Conservation (phyloP, 192 early-diverging fungal genomes). For the Coemansia sp. region DNA sequence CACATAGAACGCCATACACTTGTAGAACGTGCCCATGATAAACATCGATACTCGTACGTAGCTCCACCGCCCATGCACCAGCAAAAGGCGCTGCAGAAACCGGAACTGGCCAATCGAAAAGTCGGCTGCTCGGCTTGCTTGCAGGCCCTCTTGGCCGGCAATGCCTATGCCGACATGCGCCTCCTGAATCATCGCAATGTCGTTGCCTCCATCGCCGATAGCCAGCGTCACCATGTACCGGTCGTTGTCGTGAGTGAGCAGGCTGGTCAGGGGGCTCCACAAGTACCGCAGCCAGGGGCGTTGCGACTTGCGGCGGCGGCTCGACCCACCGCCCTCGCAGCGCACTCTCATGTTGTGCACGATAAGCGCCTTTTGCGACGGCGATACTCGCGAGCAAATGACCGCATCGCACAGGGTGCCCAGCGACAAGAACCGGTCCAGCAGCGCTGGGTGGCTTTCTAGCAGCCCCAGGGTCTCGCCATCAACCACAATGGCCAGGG, state of each 20-base stretch:
- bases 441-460: constrained; percentile 53
- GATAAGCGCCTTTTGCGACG: constrained; percentile 85
- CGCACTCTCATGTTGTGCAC: constrained; percentile 67
- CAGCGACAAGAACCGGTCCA: constrained; percentile 69
- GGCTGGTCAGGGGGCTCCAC: not conserved
- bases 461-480: constrained; percentile 73
- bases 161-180: constrained; percentile 93
- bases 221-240: constrained; percentile 62
- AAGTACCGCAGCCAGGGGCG: not conserved
- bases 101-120: constrained; percentile 91
- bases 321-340: constrained; percentile 29
- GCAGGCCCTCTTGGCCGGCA: constrained; percentile 81
- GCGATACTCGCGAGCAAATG: constrained; percentile 88
- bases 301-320: not conserved
- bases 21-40: constrained; percentile 85
- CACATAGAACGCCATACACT: constrained; percentile 76
- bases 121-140: constrained; percentile 82
- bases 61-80: constrained; percentile 88
- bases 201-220: constrained; percentile 94
- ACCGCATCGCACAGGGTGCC: constrained; percentile 74
- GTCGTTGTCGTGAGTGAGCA: constrained; percentile 44
- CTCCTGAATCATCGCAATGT: constrained; percentile 94
- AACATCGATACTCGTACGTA: constrained; percentile 81
- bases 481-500: constrained; percentile 84
- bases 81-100: constrained; percentile 72